Evolutionary conservation across 1,284 basidiomycete species (phyloP), one percentile per base, ranked within the genome.

Genomic region (Inonotus hispidus): DNA sequence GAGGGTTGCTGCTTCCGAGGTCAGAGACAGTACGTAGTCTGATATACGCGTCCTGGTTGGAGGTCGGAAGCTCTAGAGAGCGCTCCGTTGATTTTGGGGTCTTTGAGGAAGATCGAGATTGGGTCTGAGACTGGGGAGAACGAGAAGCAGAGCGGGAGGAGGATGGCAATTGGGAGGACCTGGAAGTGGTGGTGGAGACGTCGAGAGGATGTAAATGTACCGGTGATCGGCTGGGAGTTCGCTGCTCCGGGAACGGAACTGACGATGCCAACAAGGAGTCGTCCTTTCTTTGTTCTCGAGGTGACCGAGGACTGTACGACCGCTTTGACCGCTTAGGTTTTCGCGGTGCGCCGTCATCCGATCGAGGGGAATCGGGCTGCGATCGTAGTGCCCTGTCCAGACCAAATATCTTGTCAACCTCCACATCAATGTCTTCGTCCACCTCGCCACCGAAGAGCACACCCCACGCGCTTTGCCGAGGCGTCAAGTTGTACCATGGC

Each of bases 321-420:
- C 27, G 57, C 19, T 60, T 59, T 16, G 62, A 63, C 10, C 62
- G 62, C 53, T 63, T 63, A 4, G 62, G 41, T 25, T 49, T 58
- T 14, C 58, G 61, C 27, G 53, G 53, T 11, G 27, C 52, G 23
- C 59, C 50, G 55, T 50, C 41, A 32, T 46, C 39, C 25, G 60
- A 58, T 21, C 46, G 23, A 23, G 39, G 41, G 10, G 60, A 57
- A 23, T 53, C 38, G 3, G 47, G 47, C 16, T 49, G 47, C 5
- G 53, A 35, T n/a, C 27, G 39, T 21, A 37, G 49, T 16, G 21
- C 16, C 21, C 5, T 43, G 25, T 61, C 55, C 14, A 62, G 52
- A 45, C 56, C 56, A 27, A 58, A 62, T 4, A 62, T 53, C 32
- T 58, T 57, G 55, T 58, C 56, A 39, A 58, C 49, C 19, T 58